A percentile compares a stretch with the other conserved stretches of the same genome.
These are phyloP conservation scores for Zymoseptoria ardabiliae DNA, from an alignment of 2,329 filamentous ascomycete species.

Conservation along the genomic window DNA sequence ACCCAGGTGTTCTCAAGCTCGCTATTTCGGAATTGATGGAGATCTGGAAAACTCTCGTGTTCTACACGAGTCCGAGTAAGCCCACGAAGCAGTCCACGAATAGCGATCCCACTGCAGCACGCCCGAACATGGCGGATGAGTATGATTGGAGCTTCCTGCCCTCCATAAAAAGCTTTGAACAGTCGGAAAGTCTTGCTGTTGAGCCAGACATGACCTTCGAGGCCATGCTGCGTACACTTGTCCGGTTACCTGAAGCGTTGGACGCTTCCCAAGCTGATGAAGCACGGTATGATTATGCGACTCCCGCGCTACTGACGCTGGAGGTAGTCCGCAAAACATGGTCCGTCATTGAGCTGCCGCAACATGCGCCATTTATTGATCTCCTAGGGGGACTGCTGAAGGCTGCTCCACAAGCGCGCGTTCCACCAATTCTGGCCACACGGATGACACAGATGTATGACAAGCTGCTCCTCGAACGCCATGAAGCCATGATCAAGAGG, in stretches of 20 bases:
- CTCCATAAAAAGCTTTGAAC: conserved; percentile 7
- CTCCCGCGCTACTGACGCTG: conserved; percentile 17
- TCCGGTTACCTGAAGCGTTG: neutral
- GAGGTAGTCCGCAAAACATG: conserved; percentile 3
- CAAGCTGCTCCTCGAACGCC: neutral
- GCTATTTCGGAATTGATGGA: conserved; percentile 8
- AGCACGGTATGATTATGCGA: conserved; percentile 12
- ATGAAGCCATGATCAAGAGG: neutral
- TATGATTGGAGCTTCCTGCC: conserved; percentile 16
- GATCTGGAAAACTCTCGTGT: conserved; percentile 11
- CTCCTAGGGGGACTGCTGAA: conserved; percentile 1
- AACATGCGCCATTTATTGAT: conserved; percentile 2
- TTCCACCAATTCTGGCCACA: neutral
- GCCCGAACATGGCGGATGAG: neutral
- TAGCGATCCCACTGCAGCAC: neutral
- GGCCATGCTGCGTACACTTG: conserved; percentile 11
- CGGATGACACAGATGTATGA: neutral
- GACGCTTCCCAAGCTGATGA: conserved; percentile 1
- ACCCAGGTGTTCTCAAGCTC: neutral
- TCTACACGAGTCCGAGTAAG: neutral
- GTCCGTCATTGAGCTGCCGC: neutral
- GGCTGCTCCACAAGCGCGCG: neutral
- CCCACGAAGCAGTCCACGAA: neutral
- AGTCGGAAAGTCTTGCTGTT: neutral
- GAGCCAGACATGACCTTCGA: conserved; percentile 5